phyloP scores from a whole-genome alignment of 164 flowering plant genomes.

The Umbellularia californica region DNA sequence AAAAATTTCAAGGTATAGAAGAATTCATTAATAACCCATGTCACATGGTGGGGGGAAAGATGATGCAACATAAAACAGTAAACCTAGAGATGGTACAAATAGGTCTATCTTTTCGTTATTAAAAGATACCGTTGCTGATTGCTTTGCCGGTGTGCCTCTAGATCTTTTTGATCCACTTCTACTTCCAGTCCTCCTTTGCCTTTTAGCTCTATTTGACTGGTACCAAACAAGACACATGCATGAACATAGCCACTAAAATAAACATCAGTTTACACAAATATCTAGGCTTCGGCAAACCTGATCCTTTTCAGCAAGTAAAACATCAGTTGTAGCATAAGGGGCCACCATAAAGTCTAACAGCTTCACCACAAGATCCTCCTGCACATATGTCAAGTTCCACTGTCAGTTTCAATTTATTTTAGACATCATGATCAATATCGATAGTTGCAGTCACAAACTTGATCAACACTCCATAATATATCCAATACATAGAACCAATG shows the following conservation, averaged over 20 bases:
- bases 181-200: constrained; percentile 60
- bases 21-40: too few relatives aligned
- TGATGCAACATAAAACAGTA: too few relatives aligned
- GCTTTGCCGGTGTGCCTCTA: constrained; percentile 41
- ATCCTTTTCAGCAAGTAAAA: constrained; percentile 69
- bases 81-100: too few relatives aligned
- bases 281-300: constrained; percentile 33
- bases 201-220: constrained; percentile 55
- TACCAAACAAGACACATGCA: constrained; percentile 2
- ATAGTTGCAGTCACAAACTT: not conserved
- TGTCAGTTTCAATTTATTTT: not conserved
- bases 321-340: constrained; percentile 70
- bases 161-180: constrained; percentile 35
- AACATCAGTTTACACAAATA: not conserved
- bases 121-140: constrained; percentile 24
- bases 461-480: not conserved
- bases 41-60: too few relatives aligned
- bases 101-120: too few relatives aligned
- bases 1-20: too few relatives aligned
- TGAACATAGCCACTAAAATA: not conserved
- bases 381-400: constrained; percentile 20
- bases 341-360: constrained; percentile 76
- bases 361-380: constrained; percentile 81
- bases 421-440: not conserved
- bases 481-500: not conserved